These are phyloP conservation scores for Arthroderma uncinatum DNA, from an alignment of 2,329 filamentous ascomycete species.

Conservation along the genomic window DNA sequence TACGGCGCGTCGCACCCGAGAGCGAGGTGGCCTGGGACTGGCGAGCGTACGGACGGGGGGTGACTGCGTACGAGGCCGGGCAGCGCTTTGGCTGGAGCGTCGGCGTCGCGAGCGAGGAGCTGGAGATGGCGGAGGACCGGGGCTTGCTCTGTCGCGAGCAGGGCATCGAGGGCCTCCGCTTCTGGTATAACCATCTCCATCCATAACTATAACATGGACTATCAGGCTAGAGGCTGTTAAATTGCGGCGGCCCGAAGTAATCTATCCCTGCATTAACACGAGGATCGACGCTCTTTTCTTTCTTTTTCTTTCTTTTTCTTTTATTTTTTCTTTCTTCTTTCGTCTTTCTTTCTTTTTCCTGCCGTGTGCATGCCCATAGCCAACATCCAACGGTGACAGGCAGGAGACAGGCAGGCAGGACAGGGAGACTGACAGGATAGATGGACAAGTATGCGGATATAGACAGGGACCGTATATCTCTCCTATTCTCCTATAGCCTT, in stretches of 20 bases:
- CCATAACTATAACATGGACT: too few relatives aligned
- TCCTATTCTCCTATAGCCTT: background rate
- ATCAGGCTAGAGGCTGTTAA: too few relatives aligned
- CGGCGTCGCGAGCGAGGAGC: conserved; percentile 85
- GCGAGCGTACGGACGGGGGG: conserved; percentile 65
- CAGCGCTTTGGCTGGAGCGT: conserved; percentile 94
- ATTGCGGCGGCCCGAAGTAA: too few relatives aligned
- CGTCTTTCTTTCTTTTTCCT: conserved; percentile 2
- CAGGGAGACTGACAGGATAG: too few relatives aligned
- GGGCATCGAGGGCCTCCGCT: conserved; percentile 77
- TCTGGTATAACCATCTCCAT: conserved; percentile 68
- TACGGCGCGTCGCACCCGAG: conserved; percentile 55
- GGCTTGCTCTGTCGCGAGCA: conserved; percentile 84
- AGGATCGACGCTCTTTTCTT: conserved; percentile 3
- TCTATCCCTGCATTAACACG: background rate
- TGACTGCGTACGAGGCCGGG: conserved; percentile 81
- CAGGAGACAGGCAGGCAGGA: too few relatives aligned
- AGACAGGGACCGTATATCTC: too few relatives aligned
- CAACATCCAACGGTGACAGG: too few relatives aligned
- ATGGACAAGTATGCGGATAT: too few relatives aligned
- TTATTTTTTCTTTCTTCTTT: conserved; percentile 3
- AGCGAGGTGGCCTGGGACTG: conserved; percentile 64
- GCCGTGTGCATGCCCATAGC: too few relatives aligned
- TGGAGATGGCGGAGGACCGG: conserved; percentile 92
- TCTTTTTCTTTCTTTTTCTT: conserved; percentile 17